phyloP scores from a whole-genome alignment of 768 basidiomycete species.

The Flagelloscypha sp. region DNA sequence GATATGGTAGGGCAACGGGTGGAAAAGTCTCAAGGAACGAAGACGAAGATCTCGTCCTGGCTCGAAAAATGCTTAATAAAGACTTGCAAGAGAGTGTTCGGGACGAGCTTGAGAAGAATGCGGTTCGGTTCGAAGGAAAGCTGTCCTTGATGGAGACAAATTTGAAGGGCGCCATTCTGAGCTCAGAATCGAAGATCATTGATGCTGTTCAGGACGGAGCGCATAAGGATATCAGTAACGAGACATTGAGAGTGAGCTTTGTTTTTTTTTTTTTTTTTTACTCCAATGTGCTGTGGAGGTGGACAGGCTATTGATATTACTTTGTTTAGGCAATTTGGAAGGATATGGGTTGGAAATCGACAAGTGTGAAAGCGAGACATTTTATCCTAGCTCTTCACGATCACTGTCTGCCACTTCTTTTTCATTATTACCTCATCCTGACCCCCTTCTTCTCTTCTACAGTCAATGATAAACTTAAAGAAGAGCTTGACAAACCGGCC shows the following conservation, averaged over 20 bases:
- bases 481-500: constrained; percentile 13
- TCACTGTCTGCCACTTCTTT: constrained; percentile 27
- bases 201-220: constrained; percentile 30
- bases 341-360: constrained; percentile 33
- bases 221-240: constrained; percentile 38
- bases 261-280: too few relatives aligned
- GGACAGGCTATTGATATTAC: too few relatives aligned
- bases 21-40: too few relatives aligned
- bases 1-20: too few relatives aligned
- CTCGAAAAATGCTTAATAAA: constrained; percentile 22
- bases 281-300: too few relatives aligned
- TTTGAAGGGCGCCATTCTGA: constrained; percentile 21
- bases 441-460: too few relatives aligned
- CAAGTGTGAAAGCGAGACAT: constrained; percentile 40
- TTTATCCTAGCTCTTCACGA: constrained; percentile 39
- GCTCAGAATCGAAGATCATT: constrained; percentile 31
- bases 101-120: constrained; percentile 27
- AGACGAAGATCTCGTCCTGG: constrained; percentile 23
- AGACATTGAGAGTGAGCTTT: too few relatives aligned
- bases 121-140: constrained; percentile 37
- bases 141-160: constrained; percentile 37
- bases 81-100: constrained; percentile 32
- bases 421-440: too few relatives aligned
- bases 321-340: constrained; percentile 45
- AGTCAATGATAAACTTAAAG: too few relatives aligned